Evolutionary conservation across 495 filamentous ascomycete genomes (phyloP), one percentile per base, ranked within the genome.

Genomic region (Tuber borchii): DNA sequence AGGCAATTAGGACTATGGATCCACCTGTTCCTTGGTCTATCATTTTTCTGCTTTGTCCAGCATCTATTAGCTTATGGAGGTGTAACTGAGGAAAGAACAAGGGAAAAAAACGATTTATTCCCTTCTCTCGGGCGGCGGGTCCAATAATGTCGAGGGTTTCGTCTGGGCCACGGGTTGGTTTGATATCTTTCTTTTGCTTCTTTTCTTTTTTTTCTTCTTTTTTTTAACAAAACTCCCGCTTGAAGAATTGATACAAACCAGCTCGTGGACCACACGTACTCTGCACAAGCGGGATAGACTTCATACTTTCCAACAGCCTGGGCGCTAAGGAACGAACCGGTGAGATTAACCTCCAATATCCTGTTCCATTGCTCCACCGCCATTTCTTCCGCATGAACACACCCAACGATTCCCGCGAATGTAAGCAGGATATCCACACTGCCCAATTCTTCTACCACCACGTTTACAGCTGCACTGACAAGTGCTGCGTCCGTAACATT

Each of bases 321-420:
- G 0, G 91, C 90, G 69, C 89, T 89, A 73, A 93, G 83, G 77
- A 92, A 93, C 0, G 86, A 85, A 0, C 91, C 91, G 0, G 89
- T 91, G 6, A 88, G 87, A 79, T 93, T 93, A 74, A 93, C 86
- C 65, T 92, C 90, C 10, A 93, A 76, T 0, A 89, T 87, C 34
- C 86, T 85, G 9, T 87, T 85, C 88, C 88, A 93, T 70, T 89
- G 85, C 20, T 83, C 81, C 8, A 85, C 75, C 0, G 85, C 81
- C 86, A 90, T 89, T 19, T 89, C 87, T 6, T 90, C 77, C 0
- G 90, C 87, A 71, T 87, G 87, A 3, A 84, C 83, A 75, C 88
- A 90, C 61, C 86, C 86, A 1, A 92, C 90, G 7, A 93, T 86
- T 48, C 92, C 92, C 1, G 89, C 91, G 78, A 93, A 92, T 73